Evolutionary conservation across 768 basidiomycete species (phyloP).

Genomic region (Phanerodontia chrysosporium): DNA sequence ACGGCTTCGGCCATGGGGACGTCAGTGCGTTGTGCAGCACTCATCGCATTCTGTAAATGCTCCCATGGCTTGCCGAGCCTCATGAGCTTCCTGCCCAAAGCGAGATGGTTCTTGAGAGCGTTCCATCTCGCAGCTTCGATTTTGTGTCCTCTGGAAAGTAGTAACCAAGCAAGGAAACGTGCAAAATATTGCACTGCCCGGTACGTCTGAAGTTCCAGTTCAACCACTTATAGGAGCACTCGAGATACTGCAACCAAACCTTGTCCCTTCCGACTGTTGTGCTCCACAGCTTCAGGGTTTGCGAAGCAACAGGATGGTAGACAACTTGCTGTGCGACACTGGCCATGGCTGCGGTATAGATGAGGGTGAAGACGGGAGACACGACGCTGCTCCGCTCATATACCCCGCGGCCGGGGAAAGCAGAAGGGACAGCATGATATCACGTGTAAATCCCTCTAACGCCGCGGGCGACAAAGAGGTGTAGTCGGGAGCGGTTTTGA

Average conservation of each 20-base stretch:
- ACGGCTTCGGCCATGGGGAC: slow-evolving; percentile 63
- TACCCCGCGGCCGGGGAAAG: slow-evolving; percentile 6
- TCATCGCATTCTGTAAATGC: slow-evolving; percentile 86
- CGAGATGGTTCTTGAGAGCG: slow-evolving; percentile 83
- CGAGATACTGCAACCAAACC: slow-evolving; percentile 35
- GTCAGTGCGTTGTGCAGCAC: slow-evolving; percentile 51
- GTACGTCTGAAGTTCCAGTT: slow-evolving; percentile 55
- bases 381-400: slow-evolving; percentile 1
- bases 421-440: slow-evolving; percentile 12
- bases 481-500: background rate
- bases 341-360: slow-evolving; percentile 24
- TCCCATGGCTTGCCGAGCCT: slow-evolving; percentile 92
- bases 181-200: slow-evolving; percentile 89
- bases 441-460: slow-evolving; percentile 23
- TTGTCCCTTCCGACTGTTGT: slow-evolving; percentile 92
- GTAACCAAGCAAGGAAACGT: slow-evolving; percentile 83
- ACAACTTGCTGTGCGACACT: slow-evolving; percentile 69
- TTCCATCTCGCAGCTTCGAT: slow-evolving; percentile 72
- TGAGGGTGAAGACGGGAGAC: background rate
- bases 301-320: slow-evolving; percentile 78
- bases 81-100: slow-evolving; percentile 84
- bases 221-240: background rate
- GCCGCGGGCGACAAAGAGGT: slow-evolving; percentile 1
- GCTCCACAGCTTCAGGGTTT: slow-evolving; percentile 67
- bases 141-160: slow-evolving; percentile 65